Evolutionary conservation across 345 rosid genomes (phyloP).

Genomic region (Fremontodendron californicum): DNA sequence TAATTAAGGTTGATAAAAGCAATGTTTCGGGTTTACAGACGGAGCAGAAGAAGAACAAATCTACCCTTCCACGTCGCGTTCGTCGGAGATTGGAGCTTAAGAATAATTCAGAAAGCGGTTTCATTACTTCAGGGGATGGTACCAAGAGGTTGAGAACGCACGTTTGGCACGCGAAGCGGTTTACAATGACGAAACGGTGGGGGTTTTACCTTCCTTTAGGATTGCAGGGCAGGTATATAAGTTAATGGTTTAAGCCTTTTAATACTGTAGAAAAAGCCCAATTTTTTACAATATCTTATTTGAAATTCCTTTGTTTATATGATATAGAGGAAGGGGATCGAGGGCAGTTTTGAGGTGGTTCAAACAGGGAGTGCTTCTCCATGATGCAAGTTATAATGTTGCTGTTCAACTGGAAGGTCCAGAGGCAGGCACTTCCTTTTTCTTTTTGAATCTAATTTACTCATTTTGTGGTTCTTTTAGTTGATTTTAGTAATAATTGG

Average conservation of each 20-base stretch:
- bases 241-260: neutral
- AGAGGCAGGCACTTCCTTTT: constrained; percentile 50
- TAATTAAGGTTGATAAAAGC: constrained; percentile 18
- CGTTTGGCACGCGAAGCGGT: constrained; percentile 91
- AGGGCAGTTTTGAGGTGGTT: constrained; percentile 78
- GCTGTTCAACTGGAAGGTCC: constrained; percentile 72
- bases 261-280: neutral
- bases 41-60: constrained; percentile 18
- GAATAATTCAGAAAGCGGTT: constrained; percentile 57
- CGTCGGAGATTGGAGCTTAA: constrained; percentile 60
- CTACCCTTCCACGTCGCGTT: constrained; percentile 38
- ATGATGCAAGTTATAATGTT: constrained; percentile 68
- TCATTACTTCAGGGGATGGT: constrained; percentile 67
- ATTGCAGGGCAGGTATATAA: constrained; percentile 69
- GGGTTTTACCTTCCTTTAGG: constrained; percentile 87
- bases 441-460: neutral
- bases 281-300: neutral
- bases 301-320: constrained; percentile 15
- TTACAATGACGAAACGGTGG: constrained; percentile 78
- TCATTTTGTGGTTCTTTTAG: neutral
- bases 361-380: constrained; percentile 60
- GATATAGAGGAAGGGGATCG: constrained; percentile 77
- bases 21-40: constrained; percentile 16
- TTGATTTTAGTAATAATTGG: neutral
- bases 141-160: constrained; percentile 89